Base-by-base conservation (phyloP, 768 basidiomycete species). In the Naganishia antarctica region DNA sequence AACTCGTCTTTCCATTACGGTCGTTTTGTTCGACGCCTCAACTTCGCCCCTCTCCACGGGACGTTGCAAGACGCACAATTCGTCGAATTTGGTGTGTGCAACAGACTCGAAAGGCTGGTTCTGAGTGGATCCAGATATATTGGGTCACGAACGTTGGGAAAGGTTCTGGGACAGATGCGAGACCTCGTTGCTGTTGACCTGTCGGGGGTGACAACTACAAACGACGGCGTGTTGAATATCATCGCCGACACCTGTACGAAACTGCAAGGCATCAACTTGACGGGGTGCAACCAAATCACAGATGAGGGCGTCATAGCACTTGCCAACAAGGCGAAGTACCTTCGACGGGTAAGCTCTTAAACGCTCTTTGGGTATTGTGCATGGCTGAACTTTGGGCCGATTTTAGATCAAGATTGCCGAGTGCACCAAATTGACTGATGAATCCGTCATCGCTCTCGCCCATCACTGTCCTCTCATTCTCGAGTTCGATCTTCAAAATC, bases 401-500 rank as follows among this genome's bases (percentile, higher is more conserved):
- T 12, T 34, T 23, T 25, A 57, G 53, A 57, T 57, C 53, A 57
- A 60, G 26, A 29, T 60, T 16, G 59, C 45, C 43, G 45, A 60
- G 18, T 60, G 59, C 31, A 60, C 15, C 18, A 60, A 60, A 37
- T 18, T 60, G 43, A 60, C 59, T 28, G 59, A 60, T 34, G n/a
- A 44, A 13, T 45, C 43, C 3, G 31, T 60, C 18, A 60, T 46
- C 31, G 43, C 77, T 97, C 25, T 57, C 32, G 37, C 53, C 1
- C 53, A 57, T 13, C 32, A 57, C 16, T 57, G 53, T 23, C 88
- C 90, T 0, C 82, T 91, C 57, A 83, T 99, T 26, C 84, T 99
- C 63, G 96, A 99, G 78, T 85, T 98, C 69, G 96, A 99, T 78
- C 85, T 99, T 71, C 87, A 90, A 72, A 83, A 85, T 67, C 92